phyloP scores from a whole-genome alignment of 2,329 filamentous ascomycete species.

The Mycosphaerella sp. region DNA sequence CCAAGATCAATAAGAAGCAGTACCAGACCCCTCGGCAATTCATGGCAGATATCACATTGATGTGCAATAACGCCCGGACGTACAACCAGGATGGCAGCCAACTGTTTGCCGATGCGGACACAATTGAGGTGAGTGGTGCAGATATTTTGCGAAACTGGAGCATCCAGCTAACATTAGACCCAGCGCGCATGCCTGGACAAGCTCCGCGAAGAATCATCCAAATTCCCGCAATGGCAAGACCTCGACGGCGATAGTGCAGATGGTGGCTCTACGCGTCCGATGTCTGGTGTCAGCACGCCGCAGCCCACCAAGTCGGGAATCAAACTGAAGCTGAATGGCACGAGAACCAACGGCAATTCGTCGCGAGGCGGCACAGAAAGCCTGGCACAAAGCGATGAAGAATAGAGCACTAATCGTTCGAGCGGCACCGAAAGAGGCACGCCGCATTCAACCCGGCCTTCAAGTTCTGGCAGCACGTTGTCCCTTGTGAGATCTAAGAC shows the following conservation, averaged over 20 bases:
- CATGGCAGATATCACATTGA: conserved; percentile 70
- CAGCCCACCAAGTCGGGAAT: conserved; percentile 46
- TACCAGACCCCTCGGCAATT: conserved; percentile 78
- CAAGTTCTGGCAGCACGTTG: too few relatives aligned
- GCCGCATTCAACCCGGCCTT: too few relatives aligned
- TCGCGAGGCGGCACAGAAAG: conserved; percentile 40
- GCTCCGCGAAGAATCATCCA: conserved; percentile 49
- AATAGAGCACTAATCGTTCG: conserved; percentile 32
- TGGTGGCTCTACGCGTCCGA: conserved; percentile 45
- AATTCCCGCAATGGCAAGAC: conserved; percentile 53
- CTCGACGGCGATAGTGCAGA: conserved; percentile 48
- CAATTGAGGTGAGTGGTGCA: conserved; percentile 69
- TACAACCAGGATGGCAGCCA: conserved; percentile 96
- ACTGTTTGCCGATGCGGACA: conserved; percentile 84
- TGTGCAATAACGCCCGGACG: conserved; percentile 86
- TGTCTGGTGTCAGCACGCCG: conserved; percentile 58
- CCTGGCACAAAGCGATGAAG: conserved; percentile 50
- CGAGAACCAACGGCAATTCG: conserved; percentile 40
- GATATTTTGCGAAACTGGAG: not conserved
- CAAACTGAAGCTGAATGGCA: conserved; percentile 60
- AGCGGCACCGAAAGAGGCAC: too few relatives aligned
- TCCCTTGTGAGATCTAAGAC: too few relatives aligned
- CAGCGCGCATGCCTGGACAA: conserved; percentile 44
- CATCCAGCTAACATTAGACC: conserved; percentile 9
- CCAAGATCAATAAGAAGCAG: conserved; percentile 93